These are phyloP conservation scores for Boechera stricta DNA, from an alignment of 345 rosid species.

Conservation along the genomic window DNA sequence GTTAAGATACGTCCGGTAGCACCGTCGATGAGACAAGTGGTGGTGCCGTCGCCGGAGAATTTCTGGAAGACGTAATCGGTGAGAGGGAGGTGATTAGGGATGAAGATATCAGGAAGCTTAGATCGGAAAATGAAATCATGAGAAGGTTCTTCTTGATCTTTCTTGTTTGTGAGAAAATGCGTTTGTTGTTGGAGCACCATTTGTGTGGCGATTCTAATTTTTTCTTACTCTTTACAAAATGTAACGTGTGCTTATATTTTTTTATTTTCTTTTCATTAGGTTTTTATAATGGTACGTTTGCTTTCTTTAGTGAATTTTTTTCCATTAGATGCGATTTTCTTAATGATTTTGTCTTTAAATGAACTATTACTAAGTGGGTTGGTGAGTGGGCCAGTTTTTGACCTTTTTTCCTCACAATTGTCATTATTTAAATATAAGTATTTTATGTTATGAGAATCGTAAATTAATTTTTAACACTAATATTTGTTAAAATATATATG, in stretches of 20 bases:
- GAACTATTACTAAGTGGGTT: slow-evolving; percentile 12
- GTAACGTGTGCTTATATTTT: slow-evolving; percentile 14
- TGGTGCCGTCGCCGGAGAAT: slow-evolving; percentile 55
- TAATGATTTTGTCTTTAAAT: slow-evolving; percentile 8
- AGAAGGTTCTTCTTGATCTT: slow-evolving; percentile 37
- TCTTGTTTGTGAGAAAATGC: slow-evolving; percentile 24
- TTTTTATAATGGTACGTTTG: slow-evolving; percentile 30
- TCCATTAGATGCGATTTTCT: slow-evolving; percentile 14
- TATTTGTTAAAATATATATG: background rate
- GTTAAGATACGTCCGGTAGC: slow-evolving; percentile 60
- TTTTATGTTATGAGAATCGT: background rate
- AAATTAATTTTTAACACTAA: background rate
- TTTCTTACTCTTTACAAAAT: slow-evolving; percentile 15
- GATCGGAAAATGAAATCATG: slow-evolving; percentile 64
- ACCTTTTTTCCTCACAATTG: background rate
- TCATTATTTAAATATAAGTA: background rate
- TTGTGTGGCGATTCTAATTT: slow-evolving; percentile 41
- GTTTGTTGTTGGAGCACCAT: slow-evolving; percentile 49
- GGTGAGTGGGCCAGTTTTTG: slow-evolving; percentile 36
- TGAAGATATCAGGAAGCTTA: slow-evolving; percentile 79
- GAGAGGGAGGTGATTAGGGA: slow-evolving; percentile 78
- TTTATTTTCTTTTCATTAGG: background rate
- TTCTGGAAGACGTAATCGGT: slow-evolving; percentile 68
- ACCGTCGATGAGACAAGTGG: slow-evolving; percentile 71
- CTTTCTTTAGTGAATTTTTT: slow-evolving; percentile 5